Evolutionary conservation across 768 basidiomycete species (phyloP).

Genomic region (Macrolepiota albuminosa): DNA sequence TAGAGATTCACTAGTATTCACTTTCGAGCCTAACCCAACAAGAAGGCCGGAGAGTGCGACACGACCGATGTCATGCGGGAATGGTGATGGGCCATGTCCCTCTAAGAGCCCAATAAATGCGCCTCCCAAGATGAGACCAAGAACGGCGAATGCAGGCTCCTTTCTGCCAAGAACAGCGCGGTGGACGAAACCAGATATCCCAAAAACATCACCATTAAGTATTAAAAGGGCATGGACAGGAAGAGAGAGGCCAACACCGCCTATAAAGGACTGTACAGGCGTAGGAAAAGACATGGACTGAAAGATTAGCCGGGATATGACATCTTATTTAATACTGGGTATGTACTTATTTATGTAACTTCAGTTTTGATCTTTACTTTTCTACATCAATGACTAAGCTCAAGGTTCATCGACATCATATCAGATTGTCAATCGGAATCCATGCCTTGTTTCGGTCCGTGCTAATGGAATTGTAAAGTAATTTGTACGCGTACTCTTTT

Average conservation of each 20-base stretch:
- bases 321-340: neutral
- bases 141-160: slow-evolving; percentile 37
- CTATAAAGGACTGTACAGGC: slow-evolving; percentile 49
- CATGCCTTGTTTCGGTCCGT: too few relatives aligned
- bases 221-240: slow-evolving; percentile 48
- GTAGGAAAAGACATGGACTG: slow-evolving; percentile 34
- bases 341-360: too few relatives aligned
- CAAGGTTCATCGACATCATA: too few relatives aligned
- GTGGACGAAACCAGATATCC: slow-evolving; percentile 60
- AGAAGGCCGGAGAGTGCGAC: slow-evolving; percentile 46
- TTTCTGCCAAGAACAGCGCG: slow-evolving; percentile 38
- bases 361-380: too few relatives aligned
- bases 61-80: slow-evolving; percentile 22
- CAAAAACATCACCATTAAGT: slow-evolving; percentile 53
- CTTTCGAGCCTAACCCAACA: slow-evolving; percentile 57
- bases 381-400: too few relatives aligned
- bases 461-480: too few relatives aligned
- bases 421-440: too few relatives aligned
- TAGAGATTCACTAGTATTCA: slow-evolving; percentile 22
- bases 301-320: neutral
- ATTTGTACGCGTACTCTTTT: too few relatives aligned
- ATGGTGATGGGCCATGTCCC: slow-evolving; percentile 23
- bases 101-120: slow-evolving; percentile 37
- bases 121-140: slow-evolving; percentile 49
- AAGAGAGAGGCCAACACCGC: slow-evolving; percentile 48